Conservation (phyloP, 306 rosid species). For the Macrotyloma uniflorum region DNA sequence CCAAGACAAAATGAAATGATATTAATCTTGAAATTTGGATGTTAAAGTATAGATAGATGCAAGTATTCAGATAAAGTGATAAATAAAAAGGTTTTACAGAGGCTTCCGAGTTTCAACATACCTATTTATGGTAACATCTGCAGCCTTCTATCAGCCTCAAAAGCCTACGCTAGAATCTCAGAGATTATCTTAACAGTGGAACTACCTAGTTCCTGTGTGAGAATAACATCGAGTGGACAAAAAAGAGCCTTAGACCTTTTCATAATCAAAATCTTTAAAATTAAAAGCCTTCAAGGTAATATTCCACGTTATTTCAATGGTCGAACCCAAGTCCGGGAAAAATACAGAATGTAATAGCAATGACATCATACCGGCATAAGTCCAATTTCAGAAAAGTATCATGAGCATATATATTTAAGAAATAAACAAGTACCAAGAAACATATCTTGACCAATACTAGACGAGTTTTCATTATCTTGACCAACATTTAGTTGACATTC, state of each 20-base stretch:
- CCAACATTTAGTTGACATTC: neutral
- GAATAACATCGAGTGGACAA: slow-evolving; percentile 20
- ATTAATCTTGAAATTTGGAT: no score
- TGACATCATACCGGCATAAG: slow-evolving; percentile 12
- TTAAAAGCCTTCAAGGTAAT: slow-evolving; percentile 88
- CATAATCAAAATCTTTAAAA: slow-evolving; percentile 82
- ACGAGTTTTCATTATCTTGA: neutral
- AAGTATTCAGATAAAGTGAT: neutral
- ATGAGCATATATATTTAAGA: neutral
- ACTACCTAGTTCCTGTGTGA: slow-evolving; percentile 66
- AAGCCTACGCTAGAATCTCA: slow-evolving; percentile 73
- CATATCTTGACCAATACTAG: no score
- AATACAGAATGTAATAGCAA: neutral
- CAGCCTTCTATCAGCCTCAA: slow-evolving; percentile 97
- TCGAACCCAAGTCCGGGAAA: slow-evolving; percentile 58
- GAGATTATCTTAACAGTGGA: slow-evolving; percentile 94
- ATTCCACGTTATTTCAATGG: slow-evolving; percentile 90
- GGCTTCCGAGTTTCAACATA: slow-evolving; percentile 33
- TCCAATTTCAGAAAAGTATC: slow-evolving; percentile 13
- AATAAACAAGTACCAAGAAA: slow-evolving; percentile 10
- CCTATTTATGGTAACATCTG: slow-evolving; percentile 89
- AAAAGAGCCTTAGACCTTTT: slow-evolving; percentile 8
- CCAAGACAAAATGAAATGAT: no score
- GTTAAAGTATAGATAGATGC: no score
- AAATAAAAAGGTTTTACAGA: neutral